These are phyloP conservation scores for Danielia oregonensis DNA, from an alignment of 805 yeast species.

Conservation along the genomic window DNA sequence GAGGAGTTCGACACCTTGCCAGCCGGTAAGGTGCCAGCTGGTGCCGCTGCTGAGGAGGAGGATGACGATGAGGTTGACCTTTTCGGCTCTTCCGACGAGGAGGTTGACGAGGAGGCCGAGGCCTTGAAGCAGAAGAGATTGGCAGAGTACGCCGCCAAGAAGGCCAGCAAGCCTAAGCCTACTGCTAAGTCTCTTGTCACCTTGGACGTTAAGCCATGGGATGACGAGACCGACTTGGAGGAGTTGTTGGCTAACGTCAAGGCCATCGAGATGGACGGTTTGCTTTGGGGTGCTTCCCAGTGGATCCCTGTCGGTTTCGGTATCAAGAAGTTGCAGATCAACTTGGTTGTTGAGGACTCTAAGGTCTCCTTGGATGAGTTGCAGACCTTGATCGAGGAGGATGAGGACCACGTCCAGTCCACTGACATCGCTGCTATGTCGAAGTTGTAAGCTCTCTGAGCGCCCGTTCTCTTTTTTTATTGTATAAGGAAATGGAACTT, in stretches of 20 bases:
- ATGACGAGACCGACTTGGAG: conserved; percentile 96
- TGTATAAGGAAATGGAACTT: conserved; percentile 18
- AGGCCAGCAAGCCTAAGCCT: conserved; percentile 97
- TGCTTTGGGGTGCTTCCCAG: conserved; percentile 97
- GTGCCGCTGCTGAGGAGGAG: conserved; percentile 54
- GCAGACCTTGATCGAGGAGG: conserved; percentile 74
- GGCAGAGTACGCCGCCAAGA: conserved; percentile 96
- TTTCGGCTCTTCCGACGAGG: conserved; percentile 93
- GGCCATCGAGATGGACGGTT: conserved; percentile 85
- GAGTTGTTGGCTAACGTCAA: conserved; percentile 84
- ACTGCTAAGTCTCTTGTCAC: conserved; percentile 98
- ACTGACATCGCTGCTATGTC: conserved; percentile 98
- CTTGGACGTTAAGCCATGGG: conserved; percentile 99
- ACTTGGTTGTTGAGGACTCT: conserved; percentile 96
- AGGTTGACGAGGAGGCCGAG: conserved; percentile 96
- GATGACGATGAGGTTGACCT: conserved; percentile 88
- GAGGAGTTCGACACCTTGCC: conserved; percentile 80
- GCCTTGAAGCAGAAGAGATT: conserved; percentile 95
- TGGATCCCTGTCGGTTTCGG: conserved; percentile 98
- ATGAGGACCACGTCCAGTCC: conserved; percentile 99
- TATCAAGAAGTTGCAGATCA: conserved; percentile 98
- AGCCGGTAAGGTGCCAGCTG: conserved; percentile 66
- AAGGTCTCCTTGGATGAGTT: conserved; percentile 91
- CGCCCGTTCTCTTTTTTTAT: conserved; percentile 14
- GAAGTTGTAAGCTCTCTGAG: conserved; percentile 62